Evolutionary conservation across 2,329 filamentous ascomycete species (phyloP), one percentile per base, ranked within the genome.

Genomic region (Dothideomycetes sp.): DNA sequence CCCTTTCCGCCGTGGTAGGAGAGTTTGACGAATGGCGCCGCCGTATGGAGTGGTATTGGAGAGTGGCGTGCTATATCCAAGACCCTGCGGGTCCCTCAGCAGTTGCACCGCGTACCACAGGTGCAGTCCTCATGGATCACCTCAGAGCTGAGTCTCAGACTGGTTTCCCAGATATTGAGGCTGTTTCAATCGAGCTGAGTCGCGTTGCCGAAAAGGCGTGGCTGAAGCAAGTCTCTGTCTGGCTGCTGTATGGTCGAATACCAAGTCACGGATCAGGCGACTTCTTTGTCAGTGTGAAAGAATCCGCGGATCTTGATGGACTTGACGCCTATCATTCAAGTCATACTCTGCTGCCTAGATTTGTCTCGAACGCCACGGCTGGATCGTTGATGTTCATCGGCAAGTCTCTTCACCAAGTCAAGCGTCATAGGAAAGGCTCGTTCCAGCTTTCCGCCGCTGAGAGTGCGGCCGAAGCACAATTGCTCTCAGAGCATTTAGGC

Each of bases 301-400:
- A 57, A 18, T 53, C 57, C 31, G 51, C 60, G 39, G 27, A 38
- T 5, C 7, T 15, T 16, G 35, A 41, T 11, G 35, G 34, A 16
- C 38, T 19, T 4, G 47, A 58, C 32, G 55, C 65, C 34, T 88
- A 80, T 57, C 62, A 64, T 9, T 69, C 76, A 36, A 67, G 77
- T 22, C 58, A 67, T 5, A 65, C 68, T 14, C 62, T 93, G 5
- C 59, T 94, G 2, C 91, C 91, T 0, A 77, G 76, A 10, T 94
- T 94, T 54, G 84, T 95, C 5, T 79, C 79, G 1, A 59, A 73
- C 0, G 65, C 79, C 4, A 84, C 85, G 1, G 86, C 85, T 5
- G 71, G 75, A 3, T 94, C 88, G 0, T 85, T 96, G 57, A 66
- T 95, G 4, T 95, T 95, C 54, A 81, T 95, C 45, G 91, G 91